Conservation (phyloP, 2,329 filamentous ascomycete species). For the Phaeosphaeria sp. region DNA sequence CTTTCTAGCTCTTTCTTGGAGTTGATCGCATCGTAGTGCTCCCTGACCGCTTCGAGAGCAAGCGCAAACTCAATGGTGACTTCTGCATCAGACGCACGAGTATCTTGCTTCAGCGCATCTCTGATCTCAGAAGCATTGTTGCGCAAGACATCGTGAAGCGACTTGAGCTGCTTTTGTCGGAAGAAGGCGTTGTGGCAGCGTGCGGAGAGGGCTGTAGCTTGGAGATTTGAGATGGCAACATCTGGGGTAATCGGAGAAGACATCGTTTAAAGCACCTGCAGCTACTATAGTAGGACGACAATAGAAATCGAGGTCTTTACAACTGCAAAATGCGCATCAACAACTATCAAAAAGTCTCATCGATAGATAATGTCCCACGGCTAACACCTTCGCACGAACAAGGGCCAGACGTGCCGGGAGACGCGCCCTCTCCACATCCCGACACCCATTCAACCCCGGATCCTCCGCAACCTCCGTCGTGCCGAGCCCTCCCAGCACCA, state of each 20-base stretch:
- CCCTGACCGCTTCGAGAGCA: conserved; percentile 48
- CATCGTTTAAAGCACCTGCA: conserved; percentile 7
- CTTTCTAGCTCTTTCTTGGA: conserved; percentile 46
- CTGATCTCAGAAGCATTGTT: conserved; percentile 45
- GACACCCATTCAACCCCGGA: conserved; percentile 7
- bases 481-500: not conserved
- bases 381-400: not conserved
- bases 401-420: conserved; percentile 4
- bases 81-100: conserved; percentile 44
- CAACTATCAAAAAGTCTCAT: not conserved
- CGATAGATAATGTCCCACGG: not conserved
- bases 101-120: conserved; percentile 52
- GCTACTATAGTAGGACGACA: not conserved
- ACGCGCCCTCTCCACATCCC: conserved; percentile 26
- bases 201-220: conserved; percentile 54
- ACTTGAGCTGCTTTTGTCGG: conserved; percentile 55
- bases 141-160: conserved; percentile 50
- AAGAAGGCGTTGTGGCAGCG: conserved; percentile 56
- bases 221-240: conserved; percentile 36
- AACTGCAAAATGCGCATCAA: not conserved
- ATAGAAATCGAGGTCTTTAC: not conserved
- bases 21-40: conserved; percentile 51
- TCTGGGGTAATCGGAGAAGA: conserved; percentile 28
- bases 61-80: conserved; percentile 53
- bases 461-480: conserved; percentile 9